These are phyloP conservation scores for Ustilago loliicola DNA, from an alignment of 1,284 basidiomycete genomes.

Conservation along the genomic window DNA sequence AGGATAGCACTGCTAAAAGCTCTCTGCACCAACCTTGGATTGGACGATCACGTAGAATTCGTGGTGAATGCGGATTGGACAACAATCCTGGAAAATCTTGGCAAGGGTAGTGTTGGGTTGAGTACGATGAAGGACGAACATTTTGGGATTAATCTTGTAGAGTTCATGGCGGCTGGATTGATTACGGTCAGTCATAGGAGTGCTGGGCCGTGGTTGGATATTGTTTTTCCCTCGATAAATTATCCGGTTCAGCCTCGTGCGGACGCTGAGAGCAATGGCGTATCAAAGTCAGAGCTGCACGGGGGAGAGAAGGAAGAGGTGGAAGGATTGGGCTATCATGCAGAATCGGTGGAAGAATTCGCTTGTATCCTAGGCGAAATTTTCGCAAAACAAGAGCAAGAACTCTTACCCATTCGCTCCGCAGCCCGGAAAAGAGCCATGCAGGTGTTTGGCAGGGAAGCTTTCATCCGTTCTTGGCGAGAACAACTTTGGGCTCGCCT, in stretches of 20 bases:
- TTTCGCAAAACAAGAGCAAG: conserved; percentile 76
- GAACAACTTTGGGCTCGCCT: conserved; percentile 34
- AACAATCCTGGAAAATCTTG: conserved; percentile 79
- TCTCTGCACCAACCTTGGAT: conserved; percentile 77
- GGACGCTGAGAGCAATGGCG: no score
- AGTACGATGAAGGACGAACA: conserved; percentile 99
- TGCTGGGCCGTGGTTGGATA: conserved; percentile 90
- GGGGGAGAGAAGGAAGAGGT: neutral
- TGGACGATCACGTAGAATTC: conserved; percentile 81
- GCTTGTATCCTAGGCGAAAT: conserved; percentile 79
- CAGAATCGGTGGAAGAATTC: conserved; percentile 78
- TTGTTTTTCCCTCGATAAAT: conserved; percentile 76
- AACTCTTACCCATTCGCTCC: conserved; percentile 11
- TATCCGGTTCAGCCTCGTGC: no score
- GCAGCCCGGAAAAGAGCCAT: conserved; percentile 73
- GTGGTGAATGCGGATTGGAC: conserved; percentile 85
- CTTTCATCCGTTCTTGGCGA: conserved; percentile 43
- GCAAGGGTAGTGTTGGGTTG: conserved; percentile 83
- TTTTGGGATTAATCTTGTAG: conserved; percentile 97
- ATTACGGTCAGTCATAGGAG: conserved; percentile 93
- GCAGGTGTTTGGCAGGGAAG: conserved; percentile 45
- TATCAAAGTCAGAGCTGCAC: no score
- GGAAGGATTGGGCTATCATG: conserved; percentile 69
- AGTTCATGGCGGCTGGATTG: conserved; percentile 94
- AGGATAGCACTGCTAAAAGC: conserved; percentile 78